Evolutionary conservation across 257 asterid genomes (phyloP), one percentile per base, ranked within the genome.

Genomic region (Nicotiana knightiana): DNA sequence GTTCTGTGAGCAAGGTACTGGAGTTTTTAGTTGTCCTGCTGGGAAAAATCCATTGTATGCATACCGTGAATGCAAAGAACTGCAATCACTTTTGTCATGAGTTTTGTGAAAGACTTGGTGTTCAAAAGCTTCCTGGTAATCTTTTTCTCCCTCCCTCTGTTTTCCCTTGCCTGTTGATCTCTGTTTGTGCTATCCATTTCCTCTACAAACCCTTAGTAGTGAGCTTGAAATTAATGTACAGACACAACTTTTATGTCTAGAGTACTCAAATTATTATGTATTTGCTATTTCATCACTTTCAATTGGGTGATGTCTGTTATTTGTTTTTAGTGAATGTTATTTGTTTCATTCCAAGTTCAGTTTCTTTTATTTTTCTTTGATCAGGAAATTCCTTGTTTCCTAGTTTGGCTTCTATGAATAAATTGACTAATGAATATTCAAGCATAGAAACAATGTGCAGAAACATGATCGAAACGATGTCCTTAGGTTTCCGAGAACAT

Each of bases 71-170:
- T 82, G 87, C 99, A 18, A 94, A 94, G 85, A 96, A 96, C 81
- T 96, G 99, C 88, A 96, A 96, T 86, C 99, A 96, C 90, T 96
- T 96, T 89, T 96, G 99, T 73, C 98, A 96, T 67, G 96, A 89
- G 79, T 86, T 96, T 32, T 94, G 98, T 78, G 98, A 96, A 82
- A 91, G 93, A 83, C 96, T 96, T 80, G 98, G 97, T 18, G 97
- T 94, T 89, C 97, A 94, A 53, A 94, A 96, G 89, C 94, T 94
- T 88, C 99, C 98, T 82, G 99, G 99, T 96, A 90, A 83, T 59
- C 28, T 17, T 73, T 71, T 71, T 78, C 33, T 63, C 28, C 6
- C 81, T 30, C 33, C n/a, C 46, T 26, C 54, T 55, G 26, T 63
- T 13, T 11, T 76, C 30, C 66, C 53, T n/a, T n/a, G 30, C 26